These are phyloP conservation scores for Trichoderma citrinoviride DNA, from an alignment of 2,329 filamentous ascomycete species.

Conservation along the genomic window DNA sequence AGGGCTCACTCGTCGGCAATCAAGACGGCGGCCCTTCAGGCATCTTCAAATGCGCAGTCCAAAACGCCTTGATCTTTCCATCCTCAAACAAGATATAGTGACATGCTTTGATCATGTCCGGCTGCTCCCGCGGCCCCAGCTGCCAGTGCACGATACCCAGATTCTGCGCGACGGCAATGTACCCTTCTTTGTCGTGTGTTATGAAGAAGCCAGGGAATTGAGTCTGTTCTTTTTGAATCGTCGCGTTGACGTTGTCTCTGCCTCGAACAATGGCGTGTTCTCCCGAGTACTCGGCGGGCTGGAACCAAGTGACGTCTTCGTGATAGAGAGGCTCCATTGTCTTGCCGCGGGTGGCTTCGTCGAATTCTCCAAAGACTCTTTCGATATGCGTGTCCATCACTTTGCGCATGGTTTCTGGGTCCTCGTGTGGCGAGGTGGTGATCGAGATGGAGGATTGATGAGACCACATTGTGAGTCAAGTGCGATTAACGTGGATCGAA, in stretches of 20 bases:
- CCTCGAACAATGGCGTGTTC: background rate
- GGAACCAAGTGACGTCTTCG: background rate
- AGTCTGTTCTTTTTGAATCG: background rate
- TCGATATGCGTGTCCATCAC: background rate
- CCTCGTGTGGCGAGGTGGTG: background rate
- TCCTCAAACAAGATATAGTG: background rate
- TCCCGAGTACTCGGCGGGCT: background rate
- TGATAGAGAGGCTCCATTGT: background rate
- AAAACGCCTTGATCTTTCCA: background rate
- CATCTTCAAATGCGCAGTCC: background rate
- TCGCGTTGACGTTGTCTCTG: background rate
- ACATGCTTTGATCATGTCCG: background rate
- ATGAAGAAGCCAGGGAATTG: background rate
- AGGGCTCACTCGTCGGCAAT: background rate
- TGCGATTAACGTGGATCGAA: background rate
- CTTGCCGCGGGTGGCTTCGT: background rate
- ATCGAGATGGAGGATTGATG: background rate
- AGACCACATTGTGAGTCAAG: background rate
- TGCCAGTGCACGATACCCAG: background rate
- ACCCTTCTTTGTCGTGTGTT: background rate
- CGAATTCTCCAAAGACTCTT: background rate
- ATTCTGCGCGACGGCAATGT: background rate
- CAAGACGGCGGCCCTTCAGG: background rate
- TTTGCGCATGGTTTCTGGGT: background rate
- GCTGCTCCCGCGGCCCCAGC: background rate